Conservation (phyloP, 768 basidiomycete genomes). For the Porpolomopsis calyptriformis region DNA sequence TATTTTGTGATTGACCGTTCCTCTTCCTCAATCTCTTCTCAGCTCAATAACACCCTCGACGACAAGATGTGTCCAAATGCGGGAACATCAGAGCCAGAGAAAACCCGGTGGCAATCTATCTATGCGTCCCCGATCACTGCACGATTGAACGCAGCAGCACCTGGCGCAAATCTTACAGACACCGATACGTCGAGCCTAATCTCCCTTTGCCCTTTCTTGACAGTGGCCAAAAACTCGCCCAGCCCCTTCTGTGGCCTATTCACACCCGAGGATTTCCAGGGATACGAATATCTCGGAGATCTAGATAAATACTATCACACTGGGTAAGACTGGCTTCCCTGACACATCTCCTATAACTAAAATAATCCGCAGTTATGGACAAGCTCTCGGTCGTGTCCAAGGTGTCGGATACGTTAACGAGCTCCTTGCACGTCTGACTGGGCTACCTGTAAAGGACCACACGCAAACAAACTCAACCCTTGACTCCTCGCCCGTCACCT, state of each 20-base stretch:
- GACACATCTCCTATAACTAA: not conserved
- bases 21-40: not conserved
- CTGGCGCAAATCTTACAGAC: conserved; percentile 48
- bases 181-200: conserved; percentile 51
- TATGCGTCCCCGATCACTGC: conserved; percentile 47
- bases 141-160: conserved; percentile 50
- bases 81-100: conserved; percentile 33
- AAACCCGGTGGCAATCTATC: conserved; percentile 40
- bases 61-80: conserved; percentile 54
- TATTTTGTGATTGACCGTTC: not conserved
- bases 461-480: conserved; percentile 74
- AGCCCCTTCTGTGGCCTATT: conserved; percentile 75
- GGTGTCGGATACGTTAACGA: conserved; percentile 87
- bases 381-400: conserved; percentile 59
- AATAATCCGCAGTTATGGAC: conserved; percentile 46
- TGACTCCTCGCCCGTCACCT: conserved; percentile 49
- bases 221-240: conserved; percentile 35
- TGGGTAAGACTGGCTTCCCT: conserved; percentile 35
- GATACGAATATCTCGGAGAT: conserved; percentile 62
- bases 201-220: conserved; percentile 74
- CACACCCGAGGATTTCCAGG: conserved; percentile 45
- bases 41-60: conserved; percentile 62
- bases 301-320: conserved; percentile 71
- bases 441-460: conserved; percentile 47
- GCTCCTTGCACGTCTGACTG: conserved; percentile 71